phyloP scores from a whole-genome alignment of 129 eudicot genomes.

The Pittosporum tobira region DNA sequence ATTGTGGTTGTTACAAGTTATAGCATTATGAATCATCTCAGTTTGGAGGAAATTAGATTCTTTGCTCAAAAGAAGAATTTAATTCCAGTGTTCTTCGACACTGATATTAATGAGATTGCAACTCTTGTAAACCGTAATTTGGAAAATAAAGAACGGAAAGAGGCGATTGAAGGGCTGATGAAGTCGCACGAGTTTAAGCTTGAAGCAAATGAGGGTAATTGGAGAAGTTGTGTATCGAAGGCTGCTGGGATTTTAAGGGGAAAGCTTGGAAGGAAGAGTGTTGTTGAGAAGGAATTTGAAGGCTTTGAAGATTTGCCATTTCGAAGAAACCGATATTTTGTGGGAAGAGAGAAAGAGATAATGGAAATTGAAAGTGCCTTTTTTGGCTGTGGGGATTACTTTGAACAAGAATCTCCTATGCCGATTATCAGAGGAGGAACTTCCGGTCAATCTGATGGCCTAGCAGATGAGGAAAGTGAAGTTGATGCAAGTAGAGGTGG shows the following conservation, averaged over 20 bases:
- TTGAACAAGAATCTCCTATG: constrained; percentile 26
- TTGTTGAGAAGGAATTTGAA: constrained; percentile 49
- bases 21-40: constrained; percentile 49
- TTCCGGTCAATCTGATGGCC: constrained; percentile 52
- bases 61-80: constrained; percentile 84
- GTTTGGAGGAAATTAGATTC: constrained; percentile 76
- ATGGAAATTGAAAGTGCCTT: constrained; percentile 61
- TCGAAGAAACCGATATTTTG: constrained; percentile 44
- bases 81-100: constrained; percentile 73
- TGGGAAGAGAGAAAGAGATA: constrained; percentile 77
- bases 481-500: constrained; percentile 39
- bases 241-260: constrained; percentile 54
- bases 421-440: constrained; percentile 28
- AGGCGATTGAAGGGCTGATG: constrained; percentile 58
- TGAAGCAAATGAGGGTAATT: constrained; percentile 61
- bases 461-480: constrained; percentile 70
- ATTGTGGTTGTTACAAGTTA: constrained; percentile 54
- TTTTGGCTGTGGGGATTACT: constrained; percentile 49
- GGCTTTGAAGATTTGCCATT: constrained; percentile 48
- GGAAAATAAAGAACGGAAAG: constrained; percentile 64
- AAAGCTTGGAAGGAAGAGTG: constrained; percentile 81
- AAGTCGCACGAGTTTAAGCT: constrained; percentile 52
- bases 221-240: constrained; percentile 61
- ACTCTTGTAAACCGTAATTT: constrained; percentile 27
- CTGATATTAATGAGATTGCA: constrained; percentile 29